phyloP scores from a whole-genome alignment of 768 basidiomycete species.

The Boletus pseudopeckii region DNA sequence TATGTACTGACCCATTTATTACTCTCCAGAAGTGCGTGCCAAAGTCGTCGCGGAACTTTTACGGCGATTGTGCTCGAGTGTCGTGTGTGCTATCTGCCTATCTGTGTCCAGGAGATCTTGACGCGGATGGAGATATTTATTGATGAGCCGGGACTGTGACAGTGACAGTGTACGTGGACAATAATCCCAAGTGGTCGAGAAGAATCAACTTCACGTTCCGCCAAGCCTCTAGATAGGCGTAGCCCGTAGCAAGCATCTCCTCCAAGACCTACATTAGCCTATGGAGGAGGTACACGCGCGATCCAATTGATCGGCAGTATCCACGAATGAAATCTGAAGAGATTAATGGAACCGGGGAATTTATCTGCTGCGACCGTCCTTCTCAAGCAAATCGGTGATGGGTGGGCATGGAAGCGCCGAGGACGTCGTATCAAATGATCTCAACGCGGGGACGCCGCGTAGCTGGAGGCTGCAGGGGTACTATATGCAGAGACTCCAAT shows the following conservation, averaged over 20 bases:
- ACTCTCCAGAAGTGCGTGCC: neutral
- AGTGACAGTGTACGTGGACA: neutral
- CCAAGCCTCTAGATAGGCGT: neutral
- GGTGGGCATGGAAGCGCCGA: constrained; percentile 9
- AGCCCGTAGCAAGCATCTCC: neutral
- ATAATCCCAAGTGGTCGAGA: neutral
- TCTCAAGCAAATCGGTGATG: neutral
- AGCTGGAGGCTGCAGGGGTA: neutral
- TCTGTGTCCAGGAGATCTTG: neutral
- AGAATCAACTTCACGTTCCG: neutral
- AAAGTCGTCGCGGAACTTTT: neutral
- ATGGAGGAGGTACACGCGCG: neutral
- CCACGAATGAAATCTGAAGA: constrained; percentile 2
- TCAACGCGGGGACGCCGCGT: neutral
- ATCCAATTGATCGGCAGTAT: constrained; percentile 1
- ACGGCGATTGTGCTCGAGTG: neutral
- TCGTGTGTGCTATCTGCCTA: neutral
- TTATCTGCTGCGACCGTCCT: neutral
- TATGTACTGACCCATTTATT: neutral
- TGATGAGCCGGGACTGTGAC: no score
- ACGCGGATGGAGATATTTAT: neutral
- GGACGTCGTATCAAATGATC: constrained; percentile 13
- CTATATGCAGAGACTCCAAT: constrained; percentile 3
- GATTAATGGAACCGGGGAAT: constrained; percentile 1
- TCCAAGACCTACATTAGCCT: neutral